Percentiles rank a stretch among this genome's conserved stretches.
phyloP scores from a whole-genome alignment of 305 asterid genomes.

The Fraxinus paxiana region DNA sequence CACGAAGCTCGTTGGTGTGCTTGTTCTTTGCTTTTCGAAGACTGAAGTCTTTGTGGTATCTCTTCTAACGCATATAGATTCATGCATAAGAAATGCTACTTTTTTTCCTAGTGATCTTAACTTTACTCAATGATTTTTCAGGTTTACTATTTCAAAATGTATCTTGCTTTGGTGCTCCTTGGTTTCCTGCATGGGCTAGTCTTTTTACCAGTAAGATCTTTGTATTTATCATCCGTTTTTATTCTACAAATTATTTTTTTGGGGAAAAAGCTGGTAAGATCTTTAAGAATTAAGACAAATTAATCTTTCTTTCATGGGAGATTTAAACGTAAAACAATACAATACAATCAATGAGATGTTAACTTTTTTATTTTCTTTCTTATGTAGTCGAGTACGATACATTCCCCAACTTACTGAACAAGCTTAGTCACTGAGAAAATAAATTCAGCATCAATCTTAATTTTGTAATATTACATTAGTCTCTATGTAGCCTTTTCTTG shows the following conservation, averaged over 20 bases:
- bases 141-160: slow-evolving; percentile 95
- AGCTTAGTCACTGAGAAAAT: neutral
- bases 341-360: neutral
- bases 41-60: slow-evolving; percentile 88
- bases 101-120: slow-evolving; percentile 9
- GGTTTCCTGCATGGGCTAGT: slow-evolving; percentile 88
- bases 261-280: neutral
- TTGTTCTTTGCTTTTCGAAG: slow-evolving; percentile 81
- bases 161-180: slow-evolving; percentile 83
- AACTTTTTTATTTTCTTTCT: neutral
- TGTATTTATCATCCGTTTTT: neutral
- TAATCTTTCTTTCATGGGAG: neutral
- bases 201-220: slow-evolving; percentile 68
- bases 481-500: neutral
- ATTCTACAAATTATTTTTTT: neutral
- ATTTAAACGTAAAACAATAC: neutral
- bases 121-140: slow-evolving; percentile 28
- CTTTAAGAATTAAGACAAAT: neutral
- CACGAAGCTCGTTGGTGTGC: slow-evolving; percentile 92
- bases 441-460: neutral
- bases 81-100: neutral
- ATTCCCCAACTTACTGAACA: neutral
- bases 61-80: slow-evolving; percentile 17
- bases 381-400: neutral
- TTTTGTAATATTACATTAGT: neutral